Evolutionary conservation across 73 alveolate genomes (phyloP).

Genomic region (Breviolum minutum): DNA sequence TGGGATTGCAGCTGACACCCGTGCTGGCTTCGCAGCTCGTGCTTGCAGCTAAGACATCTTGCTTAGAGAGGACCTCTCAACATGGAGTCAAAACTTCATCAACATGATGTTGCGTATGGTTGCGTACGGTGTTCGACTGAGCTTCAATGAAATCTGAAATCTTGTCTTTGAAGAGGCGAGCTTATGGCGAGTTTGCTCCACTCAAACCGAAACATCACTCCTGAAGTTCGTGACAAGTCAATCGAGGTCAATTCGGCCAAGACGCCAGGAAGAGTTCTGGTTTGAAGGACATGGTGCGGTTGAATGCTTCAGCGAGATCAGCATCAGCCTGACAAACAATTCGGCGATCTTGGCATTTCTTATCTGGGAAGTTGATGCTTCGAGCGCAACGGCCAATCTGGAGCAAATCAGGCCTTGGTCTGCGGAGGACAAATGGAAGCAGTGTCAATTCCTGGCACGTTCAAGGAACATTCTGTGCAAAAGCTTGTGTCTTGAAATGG

Average conservation of each 20-base stretch:
- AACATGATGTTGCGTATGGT: background rate
- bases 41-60: background rate
- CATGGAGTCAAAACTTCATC: background rate
- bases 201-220: background rate
- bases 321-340: background rate
- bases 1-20: background rate
- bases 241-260: background rate
- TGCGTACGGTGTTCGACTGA: background rate
- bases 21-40: constrained; percentile 32
- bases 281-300: constrained; percentile 55
- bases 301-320: constrained; percentile 31
- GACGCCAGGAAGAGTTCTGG: constrained; percentile 80
- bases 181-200: too few species aligned
- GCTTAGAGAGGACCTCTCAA: constrained; percentile 8
- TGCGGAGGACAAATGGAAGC: constrained; percentile 30
- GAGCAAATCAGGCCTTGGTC: background rate
- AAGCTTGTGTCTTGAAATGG: too few species aligned
- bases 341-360: too few species aligned
- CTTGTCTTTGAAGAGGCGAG: too few species aligned
- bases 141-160: too few species aligned
- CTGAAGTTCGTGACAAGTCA: background rate
- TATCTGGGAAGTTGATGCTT: too few species aligned
- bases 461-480: too few species aligned
- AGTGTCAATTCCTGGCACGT: constrained; percentile 25
- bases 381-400: background rate